These are phyloP conservation scores for Candida chauliodis DNA, from an alignment of 805 yeast species.

Conservation along the genomic window DNA sequence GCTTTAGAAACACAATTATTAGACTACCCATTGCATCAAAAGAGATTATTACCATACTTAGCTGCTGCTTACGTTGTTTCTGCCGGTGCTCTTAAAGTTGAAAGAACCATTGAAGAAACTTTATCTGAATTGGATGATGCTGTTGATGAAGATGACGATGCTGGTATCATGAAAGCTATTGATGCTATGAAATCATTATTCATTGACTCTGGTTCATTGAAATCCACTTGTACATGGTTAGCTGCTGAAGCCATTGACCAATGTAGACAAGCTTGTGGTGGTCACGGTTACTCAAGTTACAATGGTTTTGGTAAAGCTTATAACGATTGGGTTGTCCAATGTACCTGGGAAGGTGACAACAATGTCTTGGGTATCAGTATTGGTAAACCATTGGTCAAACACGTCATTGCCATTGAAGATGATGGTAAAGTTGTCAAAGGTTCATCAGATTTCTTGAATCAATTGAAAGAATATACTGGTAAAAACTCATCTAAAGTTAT, in stretches of 20 bases:
- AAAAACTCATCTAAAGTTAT: constrained; percentile 23
- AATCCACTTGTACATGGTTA: constrained; percentile 43
- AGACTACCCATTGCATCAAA: constrained; percentile 45
- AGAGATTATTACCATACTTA: constrained; percentile 42
- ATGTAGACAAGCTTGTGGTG: constrained; percentile 46
- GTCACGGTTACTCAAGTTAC: constrained; percentile 45
- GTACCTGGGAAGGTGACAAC: constrained; percentile 51
- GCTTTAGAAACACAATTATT: constrained; percentile 39
- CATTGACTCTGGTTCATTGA: constrained; percentile 43
- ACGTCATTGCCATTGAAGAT: constrained; percentile 33
- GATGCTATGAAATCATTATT: constrained; percentile 40
- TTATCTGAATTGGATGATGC: constrained; percentile 36
- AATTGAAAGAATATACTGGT: constrained; percentile 11
- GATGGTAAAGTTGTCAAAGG: constrained; percentile 32
- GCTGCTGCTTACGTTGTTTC: constrained; percentile 38
- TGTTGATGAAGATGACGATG: constrained; percentile 29
- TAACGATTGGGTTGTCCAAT: constrained; percentile 46
- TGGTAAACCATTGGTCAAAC: constrained; percentile 47
- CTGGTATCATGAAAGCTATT: constrained; percentile 28
- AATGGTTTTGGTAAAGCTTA: constrained; percentile 43
- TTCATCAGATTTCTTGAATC: constrained; percentile 12
- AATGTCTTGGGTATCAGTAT: constrained; percentile 40
- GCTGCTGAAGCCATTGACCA: constrained; percentile 41
- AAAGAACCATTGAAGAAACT: constrained; percentile 26
- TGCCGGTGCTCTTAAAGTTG: constrained; percentile 37